Evolutionary conservation across 164 flowering plant genomes (phyloP).

Genomic region (Chimonanthus salicifolius): DNA sequence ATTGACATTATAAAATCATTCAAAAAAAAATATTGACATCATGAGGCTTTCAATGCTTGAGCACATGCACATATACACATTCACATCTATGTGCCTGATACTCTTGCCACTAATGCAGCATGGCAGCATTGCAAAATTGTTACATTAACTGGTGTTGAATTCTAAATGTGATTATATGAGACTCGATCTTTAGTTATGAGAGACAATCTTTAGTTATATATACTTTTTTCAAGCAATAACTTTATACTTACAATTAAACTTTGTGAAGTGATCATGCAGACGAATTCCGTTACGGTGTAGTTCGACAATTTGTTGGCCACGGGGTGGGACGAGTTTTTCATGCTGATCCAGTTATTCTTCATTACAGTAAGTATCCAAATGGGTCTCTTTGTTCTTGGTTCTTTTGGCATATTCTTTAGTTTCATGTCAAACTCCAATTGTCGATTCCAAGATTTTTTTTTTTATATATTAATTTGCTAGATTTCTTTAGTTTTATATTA

Average conservation of each 20-base stretch:
- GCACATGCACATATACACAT: not conserved
- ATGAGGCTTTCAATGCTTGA: not conserved
- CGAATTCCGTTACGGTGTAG: conserved; percentile 76
- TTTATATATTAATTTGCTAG: not conserved
- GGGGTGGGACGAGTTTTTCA: conserved; percentile 94
- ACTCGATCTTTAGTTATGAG: not conserved
- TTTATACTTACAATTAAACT: not conserved
- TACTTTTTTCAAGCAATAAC: not conserved
- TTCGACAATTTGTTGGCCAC: conserved; percentile 92
- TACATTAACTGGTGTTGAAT: not conserved
- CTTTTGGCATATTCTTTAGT: no score
- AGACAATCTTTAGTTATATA: not conserved
- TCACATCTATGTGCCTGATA: not conserved
- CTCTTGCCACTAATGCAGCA: not conserved
- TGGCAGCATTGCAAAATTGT: not conserved
- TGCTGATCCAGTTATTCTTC: conserved; percentile 84
- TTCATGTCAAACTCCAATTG: not conserved
- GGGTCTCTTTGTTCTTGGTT: not conserved
- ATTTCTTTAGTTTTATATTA: not conserved
- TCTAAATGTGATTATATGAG: not conserved
- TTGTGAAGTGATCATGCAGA: conserved; percentile 84
- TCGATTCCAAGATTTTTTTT: not conserved
- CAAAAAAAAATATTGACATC: no score
- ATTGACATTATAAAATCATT: no score
- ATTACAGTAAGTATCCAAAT: conserved; percentile 48